Base-by-base conservation (phyloP, 192 early-diverging fungal genomes). In the Entophlyctis helioformis region DNA sequence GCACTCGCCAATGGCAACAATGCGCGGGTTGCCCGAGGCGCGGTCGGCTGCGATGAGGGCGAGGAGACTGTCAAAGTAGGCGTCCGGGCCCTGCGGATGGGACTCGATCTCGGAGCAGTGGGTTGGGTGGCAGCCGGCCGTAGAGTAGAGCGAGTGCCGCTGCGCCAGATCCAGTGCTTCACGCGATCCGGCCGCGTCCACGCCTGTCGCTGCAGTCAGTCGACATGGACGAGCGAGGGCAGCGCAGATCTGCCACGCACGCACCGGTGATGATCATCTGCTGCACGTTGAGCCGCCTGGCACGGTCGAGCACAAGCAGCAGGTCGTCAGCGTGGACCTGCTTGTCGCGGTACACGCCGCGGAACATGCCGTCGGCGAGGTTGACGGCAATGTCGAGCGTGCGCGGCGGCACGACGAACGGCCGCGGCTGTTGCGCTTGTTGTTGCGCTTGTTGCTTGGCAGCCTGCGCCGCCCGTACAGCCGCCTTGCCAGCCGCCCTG, bases 1-100 rank as follows among this genome's bases (percentile, higher is more conserved):
- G 49, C 86, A 91, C 51, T 98, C 95, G 26, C 95, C 95, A 53
- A 98, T 74, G 1, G 92, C 95, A 1, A 91, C 86, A 0, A 98
- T 72, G 31, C 72, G 20, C 27, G 48, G 42, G 23, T 35, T 2
- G 19, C 39, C 51, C 4, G 21, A 21, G 11, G 4, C 18, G n/a
- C 52, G 50, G 18, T 62, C 54, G 15, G 27, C 27, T 13, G 44
- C 36, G 39, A 45, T 32, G 16, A 58, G 34, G 29, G 44, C 22
- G 0, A 13, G 21, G 12, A 60, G 19, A 85, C 53, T 58, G 21
- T 60, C 46, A 45, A 74, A 79, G 46, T 89, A 91, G 9, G 55
- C 70, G 9, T 79, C 65, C 2, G 81, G 78, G 9, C 82, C 82
- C 23, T 51, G 61, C 3, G 44, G 13, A 16, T 8, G 4, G 19